Evolutionary conservation across 2,329 filamentous ascomycete species (phyloP).

Genomic region (Huntiella omanensis): DNA sequence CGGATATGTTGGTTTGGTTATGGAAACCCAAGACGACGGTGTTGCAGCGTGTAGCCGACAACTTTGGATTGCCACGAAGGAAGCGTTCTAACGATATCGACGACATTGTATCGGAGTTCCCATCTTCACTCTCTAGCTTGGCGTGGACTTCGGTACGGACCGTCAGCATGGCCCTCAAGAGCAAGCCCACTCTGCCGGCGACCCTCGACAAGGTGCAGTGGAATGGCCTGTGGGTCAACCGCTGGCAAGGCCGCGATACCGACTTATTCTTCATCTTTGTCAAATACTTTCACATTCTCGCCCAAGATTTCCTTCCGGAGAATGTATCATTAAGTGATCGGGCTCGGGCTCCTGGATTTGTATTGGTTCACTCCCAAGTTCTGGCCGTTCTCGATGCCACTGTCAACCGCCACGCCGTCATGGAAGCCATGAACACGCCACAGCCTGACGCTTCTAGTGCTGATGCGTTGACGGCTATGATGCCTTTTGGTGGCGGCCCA

Average conservation of each 20-base stretch:
- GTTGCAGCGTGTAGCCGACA: constrained; percentile 52
- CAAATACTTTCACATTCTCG: constrained; percentile 69
- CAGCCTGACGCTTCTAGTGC: constrained; percentile 30
- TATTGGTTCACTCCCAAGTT: constrained; percentile 67
- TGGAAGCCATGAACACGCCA: constrained; percentile 24
- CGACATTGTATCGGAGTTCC: constrained; percentile 50
- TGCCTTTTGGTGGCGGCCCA: constrained; percentile 35
- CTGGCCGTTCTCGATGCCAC: constrained; percentile 65
- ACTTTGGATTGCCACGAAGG: constrained; percentile 44
- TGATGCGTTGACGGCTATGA: constrained; percentile 46
- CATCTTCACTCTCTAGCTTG: constrained; percentile 39
- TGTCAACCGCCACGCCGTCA: constrained; percentile 52
- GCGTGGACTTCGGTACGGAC: constrained; percentile 34
- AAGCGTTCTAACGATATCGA: constrained; percentile 35
- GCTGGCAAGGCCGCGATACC: constrained; percentile 75
- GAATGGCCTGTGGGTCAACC: constrained; percentile 66
- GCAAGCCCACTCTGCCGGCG: constrained; percentile 31
- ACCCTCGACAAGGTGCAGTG: constrained; percentile 58
- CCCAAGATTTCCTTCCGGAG: constrained; percentile 50
- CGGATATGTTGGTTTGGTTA: constrained; percentile 63
- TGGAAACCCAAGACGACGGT: constrained; percentile 55
- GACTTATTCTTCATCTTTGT: constrained; percentile 83
- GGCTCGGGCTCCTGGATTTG: constrained; percentile 53
- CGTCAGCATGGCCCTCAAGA: constrained; percentile 37
- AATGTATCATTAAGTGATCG: constrained; percentile 34